Conservation (phyloP, 441 rosid species). For the Lagerstroemia fauriei region DNA sequence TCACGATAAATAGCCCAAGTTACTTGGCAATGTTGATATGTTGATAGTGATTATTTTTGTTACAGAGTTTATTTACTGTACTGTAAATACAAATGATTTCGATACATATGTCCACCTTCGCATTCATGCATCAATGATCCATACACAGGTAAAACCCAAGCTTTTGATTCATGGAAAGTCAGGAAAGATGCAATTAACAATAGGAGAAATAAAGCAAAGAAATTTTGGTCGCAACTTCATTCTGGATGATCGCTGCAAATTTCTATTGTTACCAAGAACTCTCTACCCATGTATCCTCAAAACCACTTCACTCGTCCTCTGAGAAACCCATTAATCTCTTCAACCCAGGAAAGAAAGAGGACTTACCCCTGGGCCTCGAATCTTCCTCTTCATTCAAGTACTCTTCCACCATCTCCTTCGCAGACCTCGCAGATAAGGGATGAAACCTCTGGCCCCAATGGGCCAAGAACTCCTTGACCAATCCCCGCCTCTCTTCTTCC, state of each 20-base stretch:
- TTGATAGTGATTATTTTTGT: not conserved
- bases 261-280: not conserved
- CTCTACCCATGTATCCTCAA: not conserved
- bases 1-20: not conserved
- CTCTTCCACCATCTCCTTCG: slow-evolving; percentile 64
- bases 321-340: slow-evolving; percentile 57
- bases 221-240: not conserved
- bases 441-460: slow-evolving; percentile 61
- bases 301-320: not conserved
- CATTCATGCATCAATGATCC: not conserved
- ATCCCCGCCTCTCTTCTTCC: slow-evolving; percentile 51
- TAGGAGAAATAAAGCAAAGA: too few species aligned
- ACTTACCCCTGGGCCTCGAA: slow-evolving; percentile 1
- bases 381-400: slow-evolving; percentile 39
- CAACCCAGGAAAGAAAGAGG: slow-evolving; percentile 48
- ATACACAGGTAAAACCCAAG: not conserved
- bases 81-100: not conserved
- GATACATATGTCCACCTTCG: not conserved
- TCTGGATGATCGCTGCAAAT: not conserved
- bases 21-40: not conserved
- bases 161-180: not conserved
- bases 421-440: slow-evolving; percentile 64
- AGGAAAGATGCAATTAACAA: too few species aligned
- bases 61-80: not conserved
- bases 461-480: slow-evolving; percentile 52